Evolutionary conservation across 202 grass and related monocot genomes (phyloP).

Genomic region (Panicum hallii): DNA sequence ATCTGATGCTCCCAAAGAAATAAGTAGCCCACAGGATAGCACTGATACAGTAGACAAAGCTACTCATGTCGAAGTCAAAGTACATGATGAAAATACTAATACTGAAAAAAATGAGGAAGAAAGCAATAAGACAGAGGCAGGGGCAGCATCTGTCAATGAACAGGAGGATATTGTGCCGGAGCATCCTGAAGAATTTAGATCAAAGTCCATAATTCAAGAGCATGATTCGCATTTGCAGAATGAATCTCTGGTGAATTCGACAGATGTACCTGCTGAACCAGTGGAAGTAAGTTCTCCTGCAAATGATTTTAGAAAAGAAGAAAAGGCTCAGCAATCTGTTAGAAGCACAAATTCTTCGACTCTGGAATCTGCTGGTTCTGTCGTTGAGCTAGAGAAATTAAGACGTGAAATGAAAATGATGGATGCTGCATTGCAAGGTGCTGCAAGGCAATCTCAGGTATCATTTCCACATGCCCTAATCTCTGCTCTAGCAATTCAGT

Average conservation of each 20-base stretch:
- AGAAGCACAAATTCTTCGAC: conserved; percentile 47
- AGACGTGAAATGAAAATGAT: conserved; percentile 94
- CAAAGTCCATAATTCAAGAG: conserved; percentile 40
- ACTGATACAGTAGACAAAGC: conserved; percentile 42
- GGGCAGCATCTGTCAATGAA: conserved; percentile 16
- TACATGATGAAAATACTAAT: conserved; percentile 44
- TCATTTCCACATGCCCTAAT: conserved; percentile 30
- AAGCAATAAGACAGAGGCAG: conserved; percentile 43
- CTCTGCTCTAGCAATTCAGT: conserved; percentile 22
- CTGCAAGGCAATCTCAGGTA: conserved; percentile 99
- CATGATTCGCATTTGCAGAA: conserved; percentile 41
- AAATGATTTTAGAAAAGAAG: conserved; percentile 56
- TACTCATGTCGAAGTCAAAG: conserved; percentile 45
- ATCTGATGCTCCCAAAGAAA: conserved; percentile 48
- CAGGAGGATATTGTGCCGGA: conserved; percentile 39
- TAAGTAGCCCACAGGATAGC: conserved; percentile 46
- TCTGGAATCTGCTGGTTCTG: conserved; percentile 49
- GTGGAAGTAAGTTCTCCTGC: conserved; percentile 46
- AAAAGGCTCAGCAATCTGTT: conserved; percentile 46
- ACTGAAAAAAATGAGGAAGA: conserved; percentile 46
- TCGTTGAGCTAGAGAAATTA: conserved; percentile 79
- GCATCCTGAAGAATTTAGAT: conserved; percentile 36
- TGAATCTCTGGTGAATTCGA: conserved; percentile 32
- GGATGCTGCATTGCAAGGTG: conserved; percentile 98
- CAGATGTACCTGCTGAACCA: conserved; percentile 42